Base-by-base conservation (phyloP, 2,329 filamentous ascomycete genomes). In the Stemphylium beticola region DNA sequence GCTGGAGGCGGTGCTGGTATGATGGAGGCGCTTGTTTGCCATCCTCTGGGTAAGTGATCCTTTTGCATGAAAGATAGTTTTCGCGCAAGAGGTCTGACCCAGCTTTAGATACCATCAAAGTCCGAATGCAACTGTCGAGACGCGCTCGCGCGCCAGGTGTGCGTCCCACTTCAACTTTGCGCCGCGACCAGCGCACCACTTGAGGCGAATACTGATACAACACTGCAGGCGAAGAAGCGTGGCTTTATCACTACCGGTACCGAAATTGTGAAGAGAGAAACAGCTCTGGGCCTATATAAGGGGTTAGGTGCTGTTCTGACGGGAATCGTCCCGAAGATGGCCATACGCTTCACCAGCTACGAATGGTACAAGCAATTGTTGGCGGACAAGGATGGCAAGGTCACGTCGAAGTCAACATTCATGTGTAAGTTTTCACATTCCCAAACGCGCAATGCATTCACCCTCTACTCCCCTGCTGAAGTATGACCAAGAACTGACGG, bases 271-370 rank as follows among this genome's bases (percentile, higher is more conserved):
- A 85, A 86, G 74, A 88, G 90, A 70, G 95, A 99, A 81, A 97
- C 95, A 12, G 91, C 92, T 1, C 81, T 99, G 32, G 95, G 90
- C 61, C 81, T 99, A 54, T 99, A 99, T 85, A 99, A 99, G 82
- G 95, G 95, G 64, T 85, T 99, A n/a, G 95, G 95, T 58, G 95
- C 95, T 50, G 95, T 99, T 37, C 77, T 98, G 55, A 97, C 93
- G 20, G 95, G 95, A 64, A 99, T 99, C 76, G 87, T 99, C 18
- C 95, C 95, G 50, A 99, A 99, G 80, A 99, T 99, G 95, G 95
- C 95, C 58, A 99, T 98, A 75, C 91, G 95, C 34, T 99, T 99
- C 80, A 96, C 93, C 42, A 96, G 91, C 50, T 99, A 98, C 78
- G 95, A 98, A 77, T 87, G 85, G 74, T 99, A 98, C 79, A 98